Evolutionary conservation across 805 yeast genomes (phyloP).

Genomic region (Hanseniaspora osmophila): DNA sequence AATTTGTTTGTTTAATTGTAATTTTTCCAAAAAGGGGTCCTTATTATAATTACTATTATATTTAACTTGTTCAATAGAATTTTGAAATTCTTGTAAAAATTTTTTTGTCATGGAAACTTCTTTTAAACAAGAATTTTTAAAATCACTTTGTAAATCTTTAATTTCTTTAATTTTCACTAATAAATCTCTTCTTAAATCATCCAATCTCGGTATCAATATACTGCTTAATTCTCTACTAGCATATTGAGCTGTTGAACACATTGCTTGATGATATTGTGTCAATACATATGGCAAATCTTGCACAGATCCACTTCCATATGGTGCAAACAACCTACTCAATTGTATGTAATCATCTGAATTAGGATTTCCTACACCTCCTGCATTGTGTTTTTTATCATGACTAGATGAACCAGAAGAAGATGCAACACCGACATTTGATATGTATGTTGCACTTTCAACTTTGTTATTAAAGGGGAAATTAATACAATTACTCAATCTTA

Average conservation of each 20-base stretch:
- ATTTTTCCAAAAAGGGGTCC: conserved; percentile 74
- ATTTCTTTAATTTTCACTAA: conserved; percentile 78
- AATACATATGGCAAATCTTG: conserved; percentile 69
- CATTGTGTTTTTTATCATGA: neutral
- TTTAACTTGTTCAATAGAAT: conserved; percentile 52
- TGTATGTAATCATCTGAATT: conserved; percentile 25
- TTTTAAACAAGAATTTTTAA: conserved; percentile 56
- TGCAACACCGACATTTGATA: conserved; percentile 6
- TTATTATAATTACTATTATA: conserved; percentile 32
- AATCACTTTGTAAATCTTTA: conserved; percentile 67
- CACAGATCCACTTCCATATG: conserved; percentile 66
- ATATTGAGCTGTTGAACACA: conserved; percentile 43
- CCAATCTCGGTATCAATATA: conserved; percentile 51
- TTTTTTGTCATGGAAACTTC: conserved; percentile 56
- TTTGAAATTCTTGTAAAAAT: conserved; percentile 38
- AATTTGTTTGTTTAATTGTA: conserved; percentile 61
- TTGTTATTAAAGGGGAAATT: conserved; percentile 24
- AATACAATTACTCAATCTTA: conserved; percentile 68
- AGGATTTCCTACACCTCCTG: conserved; percentile 39
- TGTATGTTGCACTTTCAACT: conserved; percentile 4
- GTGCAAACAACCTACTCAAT: conserved; percentile 42
- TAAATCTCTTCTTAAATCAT: conserved; percentile 59
- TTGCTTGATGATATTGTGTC: conserved; percentile 47
- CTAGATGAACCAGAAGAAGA: neutral
- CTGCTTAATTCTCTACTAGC: conserved; percentile 46